These are phyloP conservation scores for Fraxinus anomala DNA, from an alignment of 257 asterid genomes.

Conservation along the genomic window DNA sequence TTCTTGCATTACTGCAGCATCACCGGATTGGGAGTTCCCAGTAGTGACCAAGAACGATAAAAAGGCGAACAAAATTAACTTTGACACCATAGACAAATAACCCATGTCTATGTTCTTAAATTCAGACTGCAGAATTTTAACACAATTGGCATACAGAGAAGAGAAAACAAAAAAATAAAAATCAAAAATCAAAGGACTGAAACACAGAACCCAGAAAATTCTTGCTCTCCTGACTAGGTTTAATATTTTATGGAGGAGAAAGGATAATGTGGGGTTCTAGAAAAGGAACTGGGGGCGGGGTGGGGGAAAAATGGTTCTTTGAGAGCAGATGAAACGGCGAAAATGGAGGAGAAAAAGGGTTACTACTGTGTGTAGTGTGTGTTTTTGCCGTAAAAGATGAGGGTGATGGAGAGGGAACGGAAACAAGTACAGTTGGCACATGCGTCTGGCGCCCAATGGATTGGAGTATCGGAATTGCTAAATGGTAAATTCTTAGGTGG, in stretches of 20 bases:
- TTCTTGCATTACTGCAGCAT: slow-evolving; percentile 60
- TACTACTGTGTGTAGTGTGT: background rate
- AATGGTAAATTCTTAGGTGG: too few relatives aligned
- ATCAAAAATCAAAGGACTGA: background rate
- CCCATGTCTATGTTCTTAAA: background rate
- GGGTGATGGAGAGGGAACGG: background rate
- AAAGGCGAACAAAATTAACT: slow-evolving; percentile 17
- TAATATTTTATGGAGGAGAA: background rate
- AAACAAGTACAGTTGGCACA: slow-evolving; percentile 16
- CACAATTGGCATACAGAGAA: background rate
- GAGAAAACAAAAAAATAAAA: background rate
- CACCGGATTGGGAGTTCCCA: slow-evolving; percentile 36
- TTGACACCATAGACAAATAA: background rate
- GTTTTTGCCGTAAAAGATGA: background rate
- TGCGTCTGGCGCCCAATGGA: background rate
- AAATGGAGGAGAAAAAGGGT: slow-evolving; percentile 14
- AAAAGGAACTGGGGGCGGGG: background rate
- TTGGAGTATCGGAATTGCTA: too few relatives aligned
- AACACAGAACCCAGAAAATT: background rate
- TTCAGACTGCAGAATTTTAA: background rate
- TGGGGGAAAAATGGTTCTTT: background rate
- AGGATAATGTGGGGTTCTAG: background rate
- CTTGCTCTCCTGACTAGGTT: too few relatives aligned
- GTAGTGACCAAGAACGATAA: slow-evolving; percentile 33
- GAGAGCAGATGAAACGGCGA: slow-evolving; percentile 26